A percentile compares a stretch with the other conserved stretches of the same genome.
These are phyloP conservation scores for Bonia amplexicaulis DNA, from an alignment of 176 grass and related monocot species.

Conservation along the genomic window DNA sequence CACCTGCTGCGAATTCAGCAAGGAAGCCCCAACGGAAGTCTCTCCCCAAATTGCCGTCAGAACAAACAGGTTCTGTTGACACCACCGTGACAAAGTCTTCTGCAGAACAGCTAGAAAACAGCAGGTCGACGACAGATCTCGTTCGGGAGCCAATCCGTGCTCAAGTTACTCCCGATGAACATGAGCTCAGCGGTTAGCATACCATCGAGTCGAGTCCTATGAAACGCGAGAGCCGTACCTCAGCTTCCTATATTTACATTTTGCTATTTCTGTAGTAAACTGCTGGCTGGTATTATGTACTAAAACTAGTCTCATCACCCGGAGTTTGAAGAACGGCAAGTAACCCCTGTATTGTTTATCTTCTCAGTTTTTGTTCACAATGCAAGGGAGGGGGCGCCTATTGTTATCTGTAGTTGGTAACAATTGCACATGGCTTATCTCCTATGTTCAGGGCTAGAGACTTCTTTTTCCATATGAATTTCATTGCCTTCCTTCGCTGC, in stretches of 20 bases:
- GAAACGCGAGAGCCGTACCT: not conserved
- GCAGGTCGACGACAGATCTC: not conserved
- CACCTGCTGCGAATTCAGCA: not conserved
- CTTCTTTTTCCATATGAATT: not conserved
- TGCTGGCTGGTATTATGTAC: conserved; percentile 32
- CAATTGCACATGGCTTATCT: not conserved
- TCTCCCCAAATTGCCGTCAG: conserved; percentile 52
- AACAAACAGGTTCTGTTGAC: conserved; percentile 33
- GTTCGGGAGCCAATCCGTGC: conserved; percentile 26
- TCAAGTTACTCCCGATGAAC: conserved; percentile 30
- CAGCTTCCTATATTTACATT: conserved; percentile 8
- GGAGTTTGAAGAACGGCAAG: conserved; percentile 24
- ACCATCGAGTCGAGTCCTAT: not conserved
- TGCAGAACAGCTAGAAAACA: conserved; percentile 23
- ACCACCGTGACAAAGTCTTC: not conserved
- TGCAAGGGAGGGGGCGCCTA: not conserved
- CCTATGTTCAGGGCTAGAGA: not conserved
- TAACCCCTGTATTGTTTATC: conserved; percentile 1
- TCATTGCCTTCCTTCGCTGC: not conserved
- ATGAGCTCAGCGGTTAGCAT: conserved; percentile 12
- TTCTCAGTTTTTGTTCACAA: conserved; percentile 19
- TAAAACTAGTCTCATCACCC: conserved; percentile 26
- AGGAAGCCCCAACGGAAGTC: conserved; percentile 52
- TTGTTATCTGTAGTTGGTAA: conserved; percentile 39
- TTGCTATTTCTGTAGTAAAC: conserved; percentile 37